A percentile compares a stretch with the other conserved stretches of the same genome.
Evolutionary conservation across 2,329 filamentous ascomycete species (phyloP).

Genomic region (Aaosphaeria pasadenensis): DNA sequence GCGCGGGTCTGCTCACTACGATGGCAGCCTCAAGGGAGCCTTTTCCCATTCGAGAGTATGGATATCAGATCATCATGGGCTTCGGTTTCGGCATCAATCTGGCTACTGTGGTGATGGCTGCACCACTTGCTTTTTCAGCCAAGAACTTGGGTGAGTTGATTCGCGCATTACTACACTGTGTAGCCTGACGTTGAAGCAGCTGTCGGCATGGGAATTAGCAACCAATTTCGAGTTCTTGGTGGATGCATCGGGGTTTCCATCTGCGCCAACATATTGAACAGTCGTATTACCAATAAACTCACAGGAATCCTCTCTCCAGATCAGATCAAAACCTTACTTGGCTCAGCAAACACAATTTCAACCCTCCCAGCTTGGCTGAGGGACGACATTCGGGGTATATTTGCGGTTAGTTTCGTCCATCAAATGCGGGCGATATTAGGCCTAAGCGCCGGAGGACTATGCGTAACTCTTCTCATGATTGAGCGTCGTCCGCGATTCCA

Average conservation of each 20-base stretch:
- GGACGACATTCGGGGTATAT: neutral
- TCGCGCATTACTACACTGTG: no score
- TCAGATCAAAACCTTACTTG: no score
- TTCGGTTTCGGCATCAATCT: constrained; percentile 1
- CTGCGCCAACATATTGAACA: constrained; percentile 4
- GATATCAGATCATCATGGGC: constrained; percentile 3
- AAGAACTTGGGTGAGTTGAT: neutral
- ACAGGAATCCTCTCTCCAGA: no score
- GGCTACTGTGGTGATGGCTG: constrained; percentile 2
- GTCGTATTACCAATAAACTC: no score
- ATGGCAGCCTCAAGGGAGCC: neutral
- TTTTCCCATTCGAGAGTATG: constrained; percentile 1
- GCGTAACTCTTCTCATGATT: neutral
- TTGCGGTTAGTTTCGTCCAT: neutral
- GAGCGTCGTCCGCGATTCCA: no score
- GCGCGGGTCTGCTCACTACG: neutral
- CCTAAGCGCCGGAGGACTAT: neutral
- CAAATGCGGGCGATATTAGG: neutral
- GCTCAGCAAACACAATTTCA: no score
- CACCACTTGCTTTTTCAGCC: neutral
- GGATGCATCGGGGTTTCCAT: constrained; percentile 3
- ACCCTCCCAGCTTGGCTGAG: no score
- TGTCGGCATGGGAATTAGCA: constrained; percentile 2
- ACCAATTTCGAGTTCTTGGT: constrained; percentile 2
- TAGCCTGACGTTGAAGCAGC: no score